A percentile compares a stretch with the other conserved stretches of the same genome.
Conservation (phyloP, 176 grass and related monocot genomes). For the Cymbopogon citratus region DNA sequence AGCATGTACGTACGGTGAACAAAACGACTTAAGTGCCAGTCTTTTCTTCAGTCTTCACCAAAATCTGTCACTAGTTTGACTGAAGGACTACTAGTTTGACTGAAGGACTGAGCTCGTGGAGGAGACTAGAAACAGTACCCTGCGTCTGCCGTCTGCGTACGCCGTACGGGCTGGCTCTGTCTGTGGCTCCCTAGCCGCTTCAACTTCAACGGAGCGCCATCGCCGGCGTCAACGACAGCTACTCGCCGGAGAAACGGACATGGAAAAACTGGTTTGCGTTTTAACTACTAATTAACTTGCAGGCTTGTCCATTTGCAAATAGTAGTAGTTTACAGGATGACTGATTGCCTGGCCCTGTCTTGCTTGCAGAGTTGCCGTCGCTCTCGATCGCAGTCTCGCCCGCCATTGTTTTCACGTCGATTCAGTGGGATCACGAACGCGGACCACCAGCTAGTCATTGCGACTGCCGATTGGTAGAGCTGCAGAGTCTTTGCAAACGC, state of each 20-base stretch:
- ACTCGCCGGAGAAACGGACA: background rate
- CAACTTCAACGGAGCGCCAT: background rate
- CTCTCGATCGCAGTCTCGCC: background rate
- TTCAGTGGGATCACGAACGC: background rate
- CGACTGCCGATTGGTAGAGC: background rate
- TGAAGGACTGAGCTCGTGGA: slow-evolving; percentile 2
- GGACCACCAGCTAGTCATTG: background rate
- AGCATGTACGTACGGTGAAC: too few relatives aligned
- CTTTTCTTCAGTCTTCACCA: too few relatives aligned
- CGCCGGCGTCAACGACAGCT: slow-evolving; percentile 31
- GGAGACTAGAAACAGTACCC: slow-evolving; percentile 13
- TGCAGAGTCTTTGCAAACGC: background rate
- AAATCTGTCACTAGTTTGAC: too few relatives aligned
- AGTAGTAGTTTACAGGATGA: background rate
- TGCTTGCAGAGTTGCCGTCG: background rate
- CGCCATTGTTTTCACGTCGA: background rate
- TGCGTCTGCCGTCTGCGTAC: too few relatives aligned
- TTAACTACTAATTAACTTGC: too few relatives aligned
- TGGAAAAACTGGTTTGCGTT: background rate
- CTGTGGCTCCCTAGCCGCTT: background rate
- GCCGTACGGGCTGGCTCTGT: background rate
- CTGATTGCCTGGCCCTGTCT: background rate
- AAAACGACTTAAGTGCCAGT: too few relatives aligned
- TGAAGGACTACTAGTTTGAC: background rate
- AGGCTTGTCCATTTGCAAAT: background rate